Evolutionary conservation across 2,329 filamentous ascomycete genomes (phyloP), one percentile per base, ranked within the genome.

Genomic region (Diaporthe sp.): DNA sequence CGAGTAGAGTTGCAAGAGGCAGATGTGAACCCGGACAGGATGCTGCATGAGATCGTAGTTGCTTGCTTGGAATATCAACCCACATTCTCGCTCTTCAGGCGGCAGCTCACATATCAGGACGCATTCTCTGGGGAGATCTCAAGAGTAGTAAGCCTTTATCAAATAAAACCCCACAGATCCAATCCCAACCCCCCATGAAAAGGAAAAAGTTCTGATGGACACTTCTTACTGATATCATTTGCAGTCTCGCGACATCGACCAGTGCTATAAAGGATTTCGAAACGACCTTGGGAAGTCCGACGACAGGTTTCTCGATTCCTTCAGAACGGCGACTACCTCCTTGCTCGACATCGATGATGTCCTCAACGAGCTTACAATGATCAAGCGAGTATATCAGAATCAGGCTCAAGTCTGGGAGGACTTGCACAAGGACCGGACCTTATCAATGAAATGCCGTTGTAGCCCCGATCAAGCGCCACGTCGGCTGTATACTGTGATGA

Each of bases 31-130:
- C 25, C 59, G 0, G 37, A 13, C 25, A 8, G 47, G 7, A 3
- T 63, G 25, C 59, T 63, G 17, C 59, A 63, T 47, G 39, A 47
- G 25, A 63, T 63, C n/a, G 25, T 63, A 4, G 39, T 15, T 13
- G 59, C 59, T 19, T 47, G 59, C 19, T 10, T 63, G 39, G 59
- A 63, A 32, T 63, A 32, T 22, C 59, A 65, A 25, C 59, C 59
- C 39, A 35, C 27, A 9, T 50, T 65, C 25, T 15, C 27, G 4
- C 19, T 47, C 4, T 47, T 35, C 6, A 42, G 42, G 4, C 39
- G 59, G 59, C 59, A 65, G 27, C 59, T 65, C 59, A 65, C 59
- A 32, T 65, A 47, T 32, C 59, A 65, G 10, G 59, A 65, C 27
- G 59, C 59, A 35, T 65, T 65, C 27, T 65, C 59, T 1, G 59